phyloP scores from a whole-genome alignment of 192 early-diverging fungal species.

The Rhizoclosmatium sp. region DNA sequence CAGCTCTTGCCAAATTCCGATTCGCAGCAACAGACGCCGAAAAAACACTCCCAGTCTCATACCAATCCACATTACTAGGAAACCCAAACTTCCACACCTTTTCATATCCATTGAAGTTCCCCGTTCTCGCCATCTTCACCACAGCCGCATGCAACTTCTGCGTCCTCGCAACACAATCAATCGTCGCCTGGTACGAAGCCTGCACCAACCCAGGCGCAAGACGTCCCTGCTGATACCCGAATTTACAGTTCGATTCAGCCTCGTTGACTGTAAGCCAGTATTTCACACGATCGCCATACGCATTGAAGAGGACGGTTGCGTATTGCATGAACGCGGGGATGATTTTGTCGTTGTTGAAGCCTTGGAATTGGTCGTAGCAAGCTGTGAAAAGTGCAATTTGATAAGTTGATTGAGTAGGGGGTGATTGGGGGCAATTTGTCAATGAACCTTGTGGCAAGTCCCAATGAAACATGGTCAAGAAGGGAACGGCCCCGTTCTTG shows the following conservation, averaged over 20 bases:
- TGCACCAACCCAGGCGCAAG: slow-evolving; percentile 5
- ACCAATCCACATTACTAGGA: slow-evolving; percentile 28
- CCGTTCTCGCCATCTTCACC: slow-evolving; percentile 15
- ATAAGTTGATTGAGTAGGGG: neutral
- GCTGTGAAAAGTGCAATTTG: neutral
- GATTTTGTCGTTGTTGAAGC: slow-evolving; percentile 33
- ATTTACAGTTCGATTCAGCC: slow-evolving; percentile 40
- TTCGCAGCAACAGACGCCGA: neutral
- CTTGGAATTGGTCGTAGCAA: slow-evolving; percentile 36
- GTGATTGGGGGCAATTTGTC: neutral
- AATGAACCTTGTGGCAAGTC: slow-evolving; percentile 2
- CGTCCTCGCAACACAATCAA: slow-evolving; percentile 22
- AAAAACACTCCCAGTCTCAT: neutral
- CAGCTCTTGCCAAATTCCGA: slow-evolving; percentile 2
- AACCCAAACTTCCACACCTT: slow-evolving; percentile 32
- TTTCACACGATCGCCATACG: slow-evolving; percentile 33
- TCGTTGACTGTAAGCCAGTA: slow-evolving; percentile 51
- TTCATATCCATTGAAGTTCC: neutral
- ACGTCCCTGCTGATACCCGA: neutral
- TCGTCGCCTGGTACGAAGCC: neutral
- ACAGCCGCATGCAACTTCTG: slow-evolving; percentile 24
- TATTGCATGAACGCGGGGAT: slow-evolving; percentile 39
- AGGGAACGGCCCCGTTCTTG: slow-evolving; percentile 41
- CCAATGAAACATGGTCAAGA: slow-evolving; percentile 49
- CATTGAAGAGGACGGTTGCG: slow-evolving; percentile 39